These are phyloP conservation scores for Puccinia brachypodii DNA, from an alignment of 1,284 basidiomycete genomes.

Conservation along the genomic window DNA sequence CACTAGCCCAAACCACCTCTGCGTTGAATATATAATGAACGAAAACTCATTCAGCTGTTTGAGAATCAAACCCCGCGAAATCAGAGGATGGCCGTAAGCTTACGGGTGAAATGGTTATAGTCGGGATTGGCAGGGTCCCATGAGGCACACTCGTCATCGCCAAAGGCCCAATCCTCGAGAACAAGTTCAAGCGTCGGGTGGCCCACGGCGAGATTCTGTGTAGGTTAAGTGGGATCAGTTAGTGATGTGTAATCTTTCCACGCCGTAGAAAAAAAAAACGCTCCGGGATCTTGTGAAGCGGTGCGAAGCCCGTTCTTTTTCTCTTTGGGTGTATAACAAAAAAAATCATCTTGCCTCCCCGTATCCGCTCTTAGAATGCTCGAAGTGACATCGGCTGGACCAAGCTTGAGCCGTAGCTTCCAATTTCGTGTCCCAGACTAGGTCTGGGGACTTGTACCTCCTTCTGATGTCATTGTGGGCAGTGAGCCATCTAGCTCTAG, in stretches of 20 bases:
- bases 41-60: neutral
- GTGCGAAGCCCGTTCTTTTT: neutral
- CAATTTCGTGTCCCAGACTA: neutral
- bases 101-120: constrained; percentile 25
- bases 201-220: constrained; percentile 27
- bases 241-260: neutral
- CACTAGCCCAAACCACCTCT: constrained; percentile 1
- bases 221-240: neutral
- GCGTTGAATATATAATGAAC: neutral
- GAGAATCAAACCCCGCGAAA: neutral
- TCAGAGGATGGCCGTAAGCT: neutral
- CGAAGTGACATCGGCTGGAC: neutral
- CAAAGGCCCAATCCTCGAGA: neutral
- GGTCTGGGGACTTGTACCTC: neutral
- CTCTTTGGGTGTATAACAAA: neutral
- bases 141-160: neutral
- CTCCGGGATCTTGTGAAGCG: neutral
- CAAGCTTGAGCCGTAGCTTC: constrained; percentile 9
- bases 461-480: constrained; percentile 1
- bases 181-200: neutral
- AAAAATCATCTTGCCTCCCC: constrained; percentile 5
- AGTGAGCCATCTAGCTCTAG: constrained; percentile 17
- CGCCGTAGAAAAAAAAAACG: neutral
- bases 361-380: neutral
- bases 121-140: neutral